A percentile compares a stretch with the other conserved stretches of the same genome.
phyloP scores from a whole-genome alignment of 371 early-diverging fungal species.

The Nematocida sp. region DNA sequence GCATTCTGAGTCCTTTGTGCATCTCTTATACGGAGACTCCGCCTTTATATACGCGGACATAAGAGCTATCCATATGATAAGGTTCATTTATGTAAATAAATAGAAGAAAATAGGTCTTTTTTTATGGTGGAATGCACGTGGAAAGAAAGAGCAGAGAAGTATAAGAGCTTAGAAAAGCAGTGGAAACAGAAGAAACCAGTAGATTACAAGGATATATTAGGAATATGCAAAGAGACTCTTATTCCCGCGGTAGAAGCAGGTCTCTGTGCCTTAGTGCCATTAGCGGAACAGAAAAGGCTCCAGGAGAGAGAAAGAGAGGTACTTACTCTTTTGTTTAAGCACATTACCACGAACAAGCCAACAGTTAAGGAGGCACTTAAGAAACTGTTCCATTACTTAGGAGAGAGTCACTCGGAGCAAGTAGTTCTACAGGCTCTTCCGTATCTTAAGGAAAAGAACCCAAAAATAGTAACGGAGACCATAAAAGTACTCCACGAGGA shows the following conservation, averaged over 20 bases:
- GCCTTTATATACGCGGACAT: background rate
- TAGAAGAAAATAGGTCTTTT: conserved; percentile 8
- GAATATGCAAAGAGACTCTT: conserved; percentile 34
- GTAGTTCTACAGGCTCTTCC: conserved; percentile 1
- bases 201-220: background rate
- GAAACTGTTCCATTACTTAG: conserved; percentile 7
- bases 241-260: conserved; percentile 51
- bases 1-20: conserved; percentile 65
- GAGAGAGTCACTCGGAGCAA: background rate
- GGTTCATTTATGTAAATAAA: background rate
- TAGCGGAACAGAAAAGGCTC: conserved; percentile 24
- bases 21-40: too few species aligned
- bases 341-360: conserved; percentile 35
- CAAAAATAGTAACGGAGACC: conserved; percentile 43
- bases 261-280: conserved; percentile 25
- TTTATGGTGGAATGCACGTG: conserved; percentile 45
- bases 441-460: conserved; percentile 42
- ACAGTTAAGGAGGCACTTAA: conserved; percentile 22
- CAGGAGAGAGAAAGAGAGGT: conserved; percentile 18
- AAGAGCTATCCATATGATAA: background rate
- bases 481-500: conserved; percentile 10
- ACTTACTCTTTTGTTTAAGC: conserved; percentile 16
- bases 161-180: conserved; percentile 15
- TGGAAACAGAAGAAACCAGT: conserved; percentile 3
- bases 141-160: conserved; percentile 51